phyloP scores from a whole-genome alignment of 768 basidiomycete genomes.

The Paxillus involutus region DNA sequence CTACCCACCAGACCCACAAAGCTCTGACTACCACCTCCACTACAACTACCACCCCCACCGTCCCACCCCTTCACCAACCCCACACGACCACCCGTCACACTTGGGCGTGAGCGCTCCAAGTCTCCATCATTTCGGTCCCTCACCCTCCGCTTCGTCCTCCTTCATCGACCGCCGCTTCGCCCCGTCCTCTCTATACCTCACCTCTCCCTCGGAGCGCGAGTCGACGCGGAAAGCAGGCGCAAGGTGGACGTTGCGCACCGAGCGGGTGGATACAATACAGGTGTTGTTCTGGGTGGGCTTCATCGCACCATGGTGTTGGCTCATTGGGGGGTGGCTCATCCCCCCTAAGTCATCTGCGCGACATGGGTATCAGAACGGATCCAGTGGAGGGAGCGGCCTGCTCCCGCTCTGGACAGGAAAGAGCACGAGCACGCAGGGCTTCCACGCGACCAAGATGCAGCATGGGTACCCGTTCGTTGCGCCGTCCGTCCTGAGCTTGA shows the following conservation, averaged over 20 bases:
- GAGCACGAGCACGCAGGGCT: slow-evolving; percentile 43
- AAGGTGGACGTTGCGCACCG: slow-evolving; percentile 10
- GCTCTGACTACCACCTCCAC: slow-evolving; percentile 19
- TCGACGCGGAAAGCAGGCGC: slow-evolving; percentile 19
- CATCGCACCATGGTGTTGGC: slow-evolving; percentile 71
- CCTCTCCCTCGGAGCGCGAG: slow-evolving; percentile 33
- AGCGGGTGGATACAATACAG: slow-evolving; percentile 38
- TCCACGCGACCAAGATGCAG: slow-evolving; percentile 44
- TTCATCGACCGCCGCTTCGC: slow-evolving; percentile 54
- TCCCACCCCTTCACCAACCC: neutral
- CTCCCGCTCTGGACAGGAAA: slow-evolving; percentile 33
- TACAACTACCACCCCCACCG: slow-evolving; percentile 13
- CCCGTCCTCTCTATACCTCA: slow-evolving; percentile 38
- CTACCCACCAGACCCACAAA: slow-evolving; percentile 13
- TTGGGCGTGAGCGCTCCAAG: slow-evolving; percentile 22
- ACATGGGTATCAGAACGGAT: slow-evolving; percentile 19
- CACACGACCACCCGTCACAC: slow-evolving; percentile 11
- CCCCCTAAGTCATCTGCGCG: slow-evolving; percentile 15
- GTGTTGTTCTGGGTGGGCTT: slow-evolving; percentile 79
- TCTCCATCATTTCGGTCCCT: slow-evolving; percentile 24
- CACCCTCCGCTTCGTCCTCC: slow-evolving; percentile 44
- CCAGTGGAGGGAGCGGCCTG: slow-evolving; percentile 41
- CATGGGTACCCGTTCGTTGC: slow-evolving; percentile 61
- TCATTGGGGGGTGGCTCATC: slow-evolving; percentile 74
- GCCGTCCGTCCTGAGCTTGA: slow-evolving; percentile 40